Evolutionary conservation across 2,329 filamentous ascomycete species (phyloP), one percentile per base, ranked within the genome.

Genomic region (Cordyceps farinosa): DNA sequence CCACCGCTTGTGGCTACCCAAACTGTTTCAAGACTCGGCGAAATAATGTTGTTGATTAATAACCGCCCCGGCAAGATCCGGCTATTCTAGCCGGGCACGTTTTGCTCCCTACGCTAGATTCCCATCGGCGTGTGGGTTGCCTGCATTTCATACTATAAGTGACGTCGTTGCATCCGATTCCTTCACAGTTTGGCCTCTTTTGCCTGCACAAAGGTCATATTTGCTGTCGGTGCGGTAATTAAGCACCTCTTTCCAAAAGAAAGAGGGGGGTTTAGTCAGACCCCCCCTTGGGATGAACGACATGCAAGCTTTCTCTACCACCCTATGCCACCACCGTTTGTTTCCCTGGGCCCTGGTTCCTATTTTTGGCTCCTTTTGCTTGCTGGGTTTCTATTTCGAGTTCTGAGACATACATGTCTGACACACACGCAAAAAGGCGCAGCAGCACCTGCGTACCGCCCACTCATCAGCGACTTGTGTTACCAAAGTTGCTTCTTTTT

Each of bases 61-160:
- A 52, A 52, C 48, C 48, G 48, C 48, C 27, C 48, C 48, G 48
- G 48, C 48, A 52, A 36, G 48, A 52, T 52, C 48, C 48, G 48
- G 48, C 36, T 5, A 34, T 52, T 52, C 15, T n/a, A 52, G 13
- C 48, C 29, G 29, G 48, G n/a, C 22, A 40, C 13, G 11, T 40
- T 15, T 40, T 40, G 10, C 38, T 40, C 5, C 38, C 13, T 13
- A 11, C 5, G 11, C 38, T 40, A 40, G 38, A 13, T 22, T 22
- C 22, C 22, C 22, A 15, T 15, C 45, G 30, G n/a, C n/a, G 9
- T 47, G 44, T 47, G n/a, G 44, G n/a, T 29, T 29, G 44, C 44
- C 22, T 22, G 44, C 7, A 3, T n/a, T 27, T 47, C 4, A 22
- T 10, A 27, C 27, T 6, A n/a, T 22, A 22, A 22, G 22, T 22